Conservation (phyloP, 2,329 filamentous ascomycete species). For the Hypoxylon sp. region DNA sequence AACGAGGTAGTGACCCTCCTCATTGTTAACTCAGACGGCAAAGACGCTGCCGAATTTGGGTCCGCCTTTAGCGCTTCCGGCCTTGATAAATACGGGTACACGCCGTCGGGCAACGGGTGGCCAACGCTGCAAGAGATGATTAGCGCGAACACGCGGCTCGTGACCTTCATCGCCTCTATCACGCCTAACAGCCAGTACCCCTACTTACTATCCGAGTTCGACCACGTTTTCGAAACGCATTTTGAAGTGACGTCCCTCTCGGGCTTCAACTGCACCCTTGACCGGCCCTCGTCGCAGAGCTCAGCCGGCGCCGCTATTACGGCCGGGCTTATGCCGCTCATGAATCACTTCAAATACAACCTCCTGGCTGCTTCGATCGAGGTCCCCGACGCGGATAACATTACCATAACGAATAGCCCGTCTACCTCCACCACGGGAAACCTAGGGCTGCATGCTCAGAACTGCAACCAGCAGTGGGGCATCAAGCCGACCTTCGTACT, state of each 20-base stretch:
- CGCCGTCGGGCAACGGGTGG: slow-evolving; percentile 68
- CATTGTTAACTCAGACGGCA: slow-evolving; percentile 72
- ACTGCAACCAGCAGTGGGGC: slow-evolving; percentile 72
- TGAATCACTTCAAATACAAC: slow-evolving; percentile 86
- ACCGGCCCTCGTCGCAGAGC: slow-evolving; percentile 71
- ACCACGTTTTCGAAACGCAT: slow-evolving; percentile 79
- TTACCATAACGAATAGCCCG: slow-evolving; percentile 76
- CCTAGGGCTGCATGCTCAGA: slow-evolving; percentile 67
- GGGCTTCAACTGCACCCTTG: slow-evolving; percentile 80
- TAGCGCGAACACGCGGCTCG: slow-evolving; percentile 71
- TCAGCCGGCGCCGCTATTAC: slow-evolving; percentile 67
- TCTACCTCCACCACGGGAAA: slow-evolving; percentile 67
- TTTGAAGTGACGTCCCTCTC: slow-evolving; percentile 73
- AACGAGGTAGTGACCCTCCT: slow-evolving; percentile 83
- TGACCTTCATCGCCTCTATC: slow-evolving; percentile 77
- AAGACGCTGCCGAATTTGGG: slow-evolving; percentile 69
- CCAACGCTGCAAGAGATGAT: slow-evolving; percentile 80
- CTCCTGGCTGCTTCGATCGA: slow-evolving; percentile 67
- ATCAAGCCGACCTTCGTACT: slow-evolving; percentile 78
- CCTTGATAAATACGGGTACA: slow-evolving; percentile 71
- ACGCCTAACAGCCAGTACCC: slow-evolving; percentile 63
- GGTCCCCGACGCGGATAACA: slow-evolving; percentile 72
- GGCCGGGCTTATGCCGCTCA: slow-evolving; percentile 75
- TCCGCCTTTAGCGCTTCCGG: slow-evolving; percentile 68
- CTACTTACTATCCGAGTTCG: slow-evolving; percentile 75